Base-by-base conservation (phyloP, 2,329 filamentous ascomycete genomes). In the Colletotrichum sp. region DNA sequence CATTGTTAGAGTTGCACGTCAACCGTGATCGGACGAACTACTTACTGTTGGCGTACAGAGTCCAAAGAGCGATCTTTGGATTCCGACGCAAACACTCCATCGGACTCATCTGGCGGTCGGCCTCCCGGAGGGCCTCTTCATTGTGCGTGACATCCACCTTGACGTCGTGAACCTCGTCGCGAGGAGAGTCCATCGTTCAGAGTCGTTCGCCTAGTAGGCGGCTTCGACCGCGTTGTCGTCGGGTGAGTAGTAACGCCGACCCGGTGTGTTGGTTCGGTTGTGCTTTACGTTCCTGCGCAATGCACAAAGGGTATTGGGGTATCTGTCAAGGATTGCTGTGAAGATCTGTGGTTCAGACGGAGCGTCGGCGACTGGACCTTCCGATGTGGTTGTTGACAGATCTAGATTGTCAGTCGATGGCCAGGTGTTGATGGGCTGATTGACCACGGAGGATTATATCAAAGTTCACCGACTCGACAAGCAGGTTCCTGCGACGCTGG, bases 41-140 rank as follows among this genome's bases (percentile, higher is more conserved):
- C 72, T 66, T 63, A 71, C 76, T 62, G 57, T 77, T 77, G 63
- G 76, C 76, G 30, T 77, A 77, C n/a, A 77, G 28, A 32, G 76
- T 77, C 76, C 72, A 75, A 15, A 77, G 49, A 2, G 57, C 69
- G 9, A 72, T 68, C 60, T 72, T 76, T 9, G 76, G 76, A 16
- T 77, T 77, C 24, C 69, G 28, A 13, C 64, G 64, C 49, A 77
- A 62, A 55, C 76, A 76, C 26, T 76, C 44, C 76, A 64, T 26
- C 30, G 67, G 67, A 21, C 59, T 71, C 49, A 71, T 75, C 28
- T 75, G 67, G 49, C 67, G 67, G 16, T 75, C 72, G n/a, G 72
- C 60, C 72, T 75, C 72, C 24, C 72, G 44, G n/a, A 71, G 26
- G 21, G 49, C 72, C 32, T 75, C 67, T n/a, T 75, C 72, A 32